A percentile compares a stretch with the other conserved stretches of the same genome.
Conservation (phyloP, 148 eudicot genomes). For the Silene latifolia region DNA sequence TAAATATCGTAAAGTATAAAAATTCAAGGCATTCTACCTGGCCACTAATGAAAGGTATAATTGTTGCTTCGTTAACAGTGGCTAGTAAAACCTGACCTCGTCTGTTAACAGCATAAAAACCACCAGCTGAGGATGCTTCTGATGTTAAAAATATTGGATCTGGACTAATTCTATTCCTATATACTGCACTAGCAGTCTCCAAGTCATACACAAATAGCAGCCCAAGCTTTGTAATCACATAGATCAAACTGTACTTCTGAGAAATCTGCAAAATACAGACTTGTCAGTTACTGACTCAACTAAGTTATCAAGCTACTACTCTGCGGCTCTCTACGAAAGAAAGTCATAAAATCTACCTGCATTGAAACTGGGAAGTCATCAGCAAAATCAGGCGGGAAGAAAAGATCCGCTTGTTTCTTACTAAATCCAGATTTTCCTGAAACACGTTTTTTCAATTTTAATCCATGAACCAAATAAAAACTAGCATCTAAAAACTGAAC, state of each 20-base stretch:
- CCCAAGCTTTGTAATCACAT: conserved; percentile 90
- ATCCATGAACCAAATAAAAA: neutral
- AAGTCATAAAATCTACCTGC: conserved; percentile 53
- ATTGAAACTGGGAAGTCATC: conserved; percentile 95
- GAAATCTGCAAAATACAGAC: conserved; percentile 55
- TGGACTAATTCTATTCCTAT: conserved; percentile 86
- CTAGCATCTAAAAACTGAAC: neutral
- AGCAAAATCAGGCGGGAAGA: conserved; percentile 94
- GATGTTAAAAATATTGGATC: conserved; percentile 92
- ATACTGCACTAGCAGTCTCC: conserved; percentile 87
- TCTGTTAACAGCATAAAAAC: conserved; percentile 88
- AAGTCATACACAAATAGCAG: conserved; percentile 89
- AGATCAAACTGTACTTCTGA: conserved; percentile 77
- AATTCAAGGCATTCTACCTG: conserved; percentile 43
- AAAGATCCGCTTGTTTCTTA: conserved; percentile 93
- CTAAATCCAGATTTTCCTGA: conserved; percentile 77
- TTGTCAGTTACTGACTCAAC: neutral
- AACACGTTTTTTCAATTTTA: neutral
- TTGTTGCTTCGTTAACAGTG: conserved; percentile 79
- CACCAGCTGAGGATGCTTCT: conserved; percentile 89
- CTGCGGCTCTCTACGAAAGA: neutral
- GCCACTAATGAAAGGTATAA: conserved; percentile 87
- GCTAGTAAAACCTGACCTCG: conserved; percentile 93
- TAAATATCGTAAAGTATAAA: neutral
- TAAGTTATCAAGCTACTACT: neutral